A percentile compares a stretch with the other conserved stretches of the same genome.
Conservation (phyloP, 2,329 filamentous ascomycete genomes). For the Sporothrix humicola region DNA sequence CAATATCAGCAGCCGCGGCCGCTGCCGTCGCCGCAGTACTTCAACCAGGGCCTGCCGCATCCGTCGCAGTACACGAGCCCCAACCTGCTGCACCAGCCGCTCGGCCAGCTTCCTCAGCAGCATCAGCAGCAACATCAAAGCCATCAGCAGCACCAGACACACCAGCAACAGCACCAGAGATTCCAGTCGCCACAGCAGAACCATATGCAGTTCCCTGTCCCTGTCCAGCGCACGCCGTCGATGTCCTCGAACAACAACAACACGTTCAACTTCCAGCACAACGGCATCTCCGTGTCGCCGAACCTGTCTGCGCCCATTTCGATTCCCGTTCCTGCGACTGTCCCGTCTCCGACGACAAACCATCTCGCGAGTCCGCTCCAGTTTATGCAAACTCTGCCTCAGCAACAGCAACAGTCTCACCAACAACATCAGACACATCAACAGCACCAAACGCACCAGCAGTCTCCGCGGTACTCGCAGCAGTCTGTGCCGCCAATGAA, state of each 20-base stretch:
- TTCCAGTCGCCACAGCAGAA: conserved; percentile 30
- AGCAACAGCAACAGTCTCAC: conserved; percentile 20
- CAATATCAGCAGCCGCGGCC: conserved; percentile 27
- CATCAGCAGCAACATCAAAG: conserved; percentile 23
- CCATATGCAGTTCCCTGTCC: conserved; percentile 32
- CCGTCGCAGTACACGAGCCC: conserved; percentile 30
- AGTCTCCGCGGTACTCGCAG: conserved; percentile 27
- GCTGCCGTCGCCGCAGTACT: conserved; percentile 35
- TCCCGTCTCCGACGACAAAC: conserved; percentile 31
- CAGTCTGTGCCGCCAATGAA: conserved; percentile 29
- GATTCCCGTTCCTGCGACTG: conserved; percentile 25
- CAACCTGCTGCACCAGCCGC: conserved; percentile 29
- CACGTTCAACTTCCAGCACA: conserved; percentile 32
- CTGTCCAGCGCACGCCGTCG: conserved; percentile 30
- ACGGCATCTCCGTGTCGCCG: conserved; percentile 24
- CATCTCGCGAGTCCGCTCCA: conserved; percentile 34
- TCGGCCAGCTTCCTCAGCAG: conserved; percentile 28
- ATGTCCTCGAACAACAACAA: conserved; percentile 25
- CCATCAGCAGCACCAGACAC: conserved; percentile 27
- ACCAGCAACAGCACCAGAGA: conserved; percentile 24
- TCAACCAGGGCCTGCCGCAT: conserved; percentile 32
- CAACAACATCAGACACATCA: conserved; percentile 16
- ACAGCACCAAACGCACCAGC: conserved; percentile 14
- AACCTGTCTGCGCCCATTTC: conserved; percentile 30
- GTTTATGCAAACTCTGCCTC: conserved; percentile 28